phyloP scores from a whole-genome alignment of 2,329 filamentous ascomycete species.

The Aspergillus sp. region DNA sequence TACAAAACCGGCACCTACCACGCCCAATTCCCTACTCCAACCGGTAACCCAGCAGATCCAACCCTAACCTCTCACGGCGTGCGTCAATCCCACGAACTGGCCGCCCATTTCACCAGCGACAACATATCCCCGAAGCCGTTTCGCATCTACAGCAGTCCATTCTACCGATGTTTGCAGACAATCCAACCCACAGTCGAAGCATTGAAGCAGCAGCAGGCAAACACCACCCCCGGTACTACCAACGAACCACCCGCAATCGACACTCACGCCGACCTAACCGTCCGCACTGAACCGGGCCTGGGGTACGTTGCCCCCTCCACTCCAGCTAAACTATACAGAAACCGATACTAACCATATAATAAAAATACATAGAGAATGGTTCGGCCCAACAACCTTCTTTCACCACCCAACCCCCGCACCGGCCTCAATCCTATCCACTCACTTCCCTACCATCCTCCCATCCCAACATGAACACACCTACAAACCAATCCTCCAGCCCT shows the following conservation, averaged over 20 bases:
- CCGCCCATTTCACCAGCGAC: constrained; percentile 37
- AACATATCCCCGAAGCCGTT: constrained; percentile 44
- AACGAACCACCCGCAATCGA: constrained; percentile 33
- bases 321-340: background rate
- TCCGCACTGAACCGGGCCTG: constrained; percentile 56
- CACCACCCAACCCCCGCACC: constrained; percentile 78
- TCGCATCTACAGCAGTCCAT: constrained; percentile 77
- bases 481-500: constrained; percentile 66
- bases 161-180: constrained; percentile 86
- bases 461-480: constrained; percentile 42
- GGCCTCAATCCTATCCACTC: constrained; percentile 60
- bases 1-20: constrained; percentile 76
- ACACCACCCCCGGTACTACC: background rate
- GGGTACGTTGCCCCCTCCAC: constrained; percentile 42
- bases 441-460: constrained; percentile 57
- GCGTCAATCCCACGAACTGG: constrained; percentile 78
- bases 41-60: constrained; percentile 84
- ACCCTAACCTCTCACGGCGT: constrained; percentile 85
- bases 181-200: constrained; percentile 64
- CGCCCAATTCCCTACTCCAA: constrained; percentile 73
- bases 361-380: constrained; percentile 71
- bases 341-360: no score
- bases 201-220: constrained; percentile 29
- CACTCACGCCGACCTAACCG: constrained; percentile 36
- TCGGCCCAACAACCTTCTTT: constrained; percentile 76